Evolutionary conservation across 2,329 filamentous ascomycete genomes (phyloP).

Genomic region (Plenodomus biglobosus): DNA sequence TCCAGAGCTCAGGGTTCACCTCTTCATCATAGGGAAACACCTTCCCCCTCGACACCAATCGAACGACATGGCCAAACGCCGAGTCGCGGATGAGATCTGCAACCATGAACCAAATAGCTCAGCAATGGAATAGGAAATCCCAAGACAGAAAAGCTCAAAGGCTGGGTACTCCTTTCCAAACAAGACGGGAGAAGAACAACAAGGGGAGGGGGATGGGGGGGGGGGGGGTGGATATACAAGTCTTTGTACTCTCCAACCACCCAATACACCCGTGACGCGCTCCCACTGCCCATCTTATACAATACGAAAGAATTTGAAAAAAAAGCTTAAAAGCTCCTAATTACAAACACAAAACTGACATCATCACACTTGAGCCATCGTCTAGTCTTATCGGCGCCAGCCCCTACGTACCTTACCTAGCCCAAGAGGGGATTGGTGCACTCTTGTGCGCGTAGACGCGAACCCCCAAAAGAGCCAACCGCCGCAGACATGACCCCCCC

Average conservation of each 20-base stretch:
- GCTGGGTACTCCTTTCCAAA: neutral
- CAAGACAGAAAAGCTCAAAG: neutral
- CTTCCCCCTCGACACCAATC: slow-evolving; percentile 44
- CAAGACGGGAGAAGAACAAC: neutral
- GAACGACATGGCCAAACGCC: slow-evolving; percentile 43
- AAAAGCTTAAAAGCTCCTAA: too few relatives aligned
- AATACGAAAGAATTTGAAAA: too few relatives aligned
- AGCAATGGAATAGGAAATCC: neutral
- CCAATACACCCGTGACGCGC: too few relatives aligned
- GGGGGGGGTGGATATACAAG: neutral
- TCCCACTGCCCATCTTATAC: too few relatives aligned
- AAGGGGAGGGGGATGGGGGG: neutral
- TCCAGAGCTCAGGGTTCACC: slow-evolving; percentile 51
- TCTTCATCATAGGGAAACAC: slow-evolving; percentile 52
- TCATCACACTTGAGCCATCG: neutral
- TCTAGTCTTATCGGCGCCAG: neutral
- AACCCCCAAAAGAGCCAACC: too few relatives aligned
- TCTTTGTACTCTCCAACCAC: neutral
- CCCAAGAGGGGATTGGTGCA: too few relatives aligned
- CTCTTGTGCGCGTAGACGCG: neutral
- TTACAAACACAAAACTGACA: neutral
- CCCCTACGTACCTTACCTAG: neutral
- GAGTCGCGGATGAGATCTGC: slow-evolving; percentile 25
- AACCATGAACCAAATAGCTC: slow-evolving; percentile 6
- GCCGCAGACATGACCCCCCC: neutral